Evolutionary conservation across 148 eudicot genomes (phyloP), one percentile per base, ranked within the genome.

Genomic region (Chenopodium formosanum): DNA sequence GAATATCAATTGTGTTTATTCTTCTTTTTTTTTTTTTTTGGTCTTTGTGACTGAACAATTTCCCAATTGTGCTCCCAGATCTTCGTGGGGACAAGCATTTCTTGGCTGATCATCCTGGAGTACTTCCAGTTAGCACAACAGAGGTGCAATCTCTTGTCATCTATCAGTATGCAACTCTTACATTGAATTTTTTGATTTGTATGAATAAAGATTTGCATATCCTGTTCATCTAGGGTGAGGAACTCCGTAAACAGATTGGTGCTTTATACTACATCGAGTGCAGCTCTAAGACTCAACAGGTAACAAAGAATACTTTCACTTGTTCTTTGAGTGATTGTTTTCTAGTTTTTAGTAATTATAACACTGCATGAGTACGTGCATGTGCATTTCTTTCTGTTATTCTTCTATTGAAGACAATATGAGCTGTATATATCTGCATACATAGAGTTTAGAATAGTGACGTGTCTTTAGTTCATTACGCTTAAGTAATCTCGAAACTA

Each of bases 281-380:
- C 90, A 96, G 99, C 90, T 94, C 99, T 29, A 96, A 96, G 85
- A 96, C 99, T 86, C 99, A 96, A 78, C 99, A 96, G 99, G 99
- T 95, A 84, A 58, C 5, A 32, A 60, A 76, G n/a, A 73, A 52
- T 60, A 44, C 4, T 8, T 73, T n/a, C 23, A 50, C 23, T 31
- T 23, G 32, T 77, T 53, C 70, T 16, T 40, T 53, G 22, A 32
- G 75, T 65, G 16, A 2, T 46, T 37, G 19, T 40, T 34, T 4
- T 73, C 46, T 63, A 62, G 0, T 32, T 37, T 46, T 2, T 73
- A 19, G 19, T 5, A 4, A 40, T 56, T 50, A 48, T 19, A 3
- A 53, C 60, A 13, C 14, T 53, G 14, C 40, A 34, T 34, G 40
- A 34, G 1, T 53, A 56, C 19, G 0, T 56, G 17, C 62, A 56